Base-by-base conservation (phyloP, 2,329 filamentous ascomycete species). In the Emydomyces testavorans region DNA sequence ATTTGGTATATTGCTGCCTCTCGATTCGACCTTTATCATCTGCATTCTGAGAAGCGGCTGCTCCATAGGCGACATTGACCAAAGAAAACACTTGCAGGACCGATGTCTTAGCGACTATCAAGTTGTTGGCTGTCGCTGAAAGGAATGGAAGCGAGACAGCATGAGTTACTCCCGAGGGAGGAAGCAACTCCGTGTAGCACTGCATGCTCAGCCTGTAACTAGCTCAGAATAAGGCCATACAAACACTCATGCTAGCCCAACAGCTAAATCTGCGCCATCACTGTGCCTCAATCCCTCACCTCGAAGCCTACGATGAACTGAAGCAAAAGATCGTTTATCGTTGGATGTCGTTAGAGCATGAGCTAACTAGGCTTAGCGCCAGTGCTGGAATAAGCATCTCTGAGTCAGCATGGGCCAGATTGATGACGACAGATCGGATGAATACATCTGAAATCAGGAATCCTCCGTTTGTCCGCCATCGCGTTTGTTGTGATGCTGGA, bases 111-210 rank as follows among this genome's bases (percentile, higher is more conserved):
- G 87, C 88, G 68, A 98, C 80, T 56, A 95, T 73, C 56, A 98
- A 78, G 64, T 96, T 95, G 65, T 77, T 83, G 58, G 84, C 79
- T 54, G 81, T 76, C 42, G 85, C 69, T 39, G 83, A 83, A 39
- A 83, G 75, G 62, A 98, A 88, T 29, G 88, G 79, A 34, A 94
- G 70, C 51, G 74, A 77, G 60, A 95, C 70, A 54, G 89, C 86
- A 70, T 94, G 84, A 60, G 87, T 89, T 69, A 96, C 88, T 64
- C 89, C 89, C 65, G 89, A 93, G 47, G 92, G 89, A 72, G 90
- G 85, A 65, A 87, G 81, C 65, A 98, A 76, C 75, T 98, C 92
- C 62, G 87, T 89, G 71, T 96, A 96, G 75, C 87, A 94, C 78
- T 96, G 90, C 90, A 96, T 96, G 51, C 50, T 60, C 20, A 48